A percentile compares a stretch with the other conserved stretches of the same genome.
phyloP scores from a whole-genome alignment of 441 rosid genomes.

The Breynia disticha region DNA sequence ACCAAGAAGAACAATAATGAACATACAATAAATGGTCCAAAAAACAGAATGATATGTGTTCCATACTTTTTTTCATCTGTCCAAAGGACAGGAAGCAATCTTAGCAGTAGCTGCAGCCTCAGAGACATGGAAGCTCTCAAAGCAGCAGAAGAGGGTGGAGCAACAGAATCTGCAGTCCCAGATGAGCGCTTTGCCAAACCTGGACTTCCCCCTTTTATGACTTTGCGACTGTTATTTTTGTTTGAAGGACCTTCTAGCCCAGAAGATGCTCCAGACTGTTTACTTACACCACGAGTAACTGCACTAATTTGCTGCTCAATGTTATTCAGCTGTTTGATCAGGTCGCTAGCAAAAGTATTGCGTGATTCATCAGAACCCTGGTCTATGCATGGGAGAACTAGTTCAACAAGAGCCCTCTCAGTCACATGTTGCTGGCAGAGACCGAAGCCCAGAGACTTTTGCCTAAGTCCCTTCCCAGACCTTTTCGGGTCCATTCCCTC shows the following conservation, averaged over 20 bases:
- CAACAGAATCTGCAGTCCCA: slow-evolving; percentile 41
- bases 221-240: slow-evolving; percentile 72
- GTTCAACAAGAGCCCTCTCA: slow-evolving; percentile 83
- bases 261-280: slow-evolving; percentile 57
- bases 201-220: slow-evolving; percentile 83
- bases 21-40: too few species aligned
- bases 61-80: slow-evolving; percentile 50
- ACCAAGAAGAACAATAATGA: background rate
- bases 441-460: slow-evolving; percentile 31
- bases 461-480: slow-evolving; percentile 32
- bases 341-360: slow-evolving; percentile 76
- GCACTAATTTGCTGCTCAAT: slow-evolving; percentile 85
- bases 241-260: slow-evolving; percentile 61
- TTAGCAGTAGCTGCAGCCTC: slow-evolving; percentile 80
- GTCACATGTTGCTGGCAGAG: slow-evolving; percentile 46
- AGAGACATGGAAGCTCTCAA: slow-evolving; percentile 80
- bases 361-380: slow-evolving; percentile 92
- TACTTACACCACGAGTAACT: slow-evolving; percentile 59
- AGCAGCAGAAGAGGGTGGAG: slow-evolving; percentile 71
- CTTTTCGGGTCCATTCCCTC: slow-evolving; percentile 52
- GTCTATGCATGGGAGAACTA: slow-evolving; percentile 97
- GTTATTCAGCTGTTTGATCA: slow-evolving; percentile 82
- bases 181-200: slow-evolving; percentile 60
- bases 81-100: slow-evolving; percentile 78
- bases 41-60: too few species aligned